Conservation (phyloP, 2,329 filamentous ascomycete species). For the Fusarium ramigenum region DNA sequence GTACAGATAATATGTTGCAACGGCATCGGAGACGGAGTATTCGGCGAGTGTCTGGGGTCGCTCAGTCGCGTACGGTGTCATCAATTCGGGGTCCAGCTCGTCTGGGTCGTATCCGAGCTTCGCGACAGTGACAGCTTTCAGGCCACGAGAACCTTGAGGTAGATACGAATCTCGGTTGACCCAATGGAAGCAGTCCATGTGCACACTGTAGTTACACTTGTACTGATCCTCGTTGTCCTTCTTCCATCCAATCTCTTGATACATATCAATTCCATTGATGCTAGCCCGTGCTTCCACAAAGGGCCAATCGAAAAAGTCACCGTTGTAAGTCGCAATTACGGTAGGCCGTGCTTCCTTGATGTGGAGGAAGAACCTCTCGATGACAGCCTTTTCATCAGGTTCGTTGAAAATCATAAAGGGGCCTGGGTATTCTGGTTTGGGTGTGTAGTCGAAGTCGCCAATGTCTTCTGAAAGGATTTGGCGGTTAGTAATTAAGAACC, state of each 20-base stretch:
- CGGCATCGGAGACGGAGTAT: slow-evolving; percentile 98
- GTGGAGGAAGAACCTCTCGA: slow-evolving; percentile 94
- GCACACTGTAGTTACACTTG: slow-evolving; percentile 93
- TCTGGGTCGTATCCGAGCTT: slow-evolving; percentile 99
- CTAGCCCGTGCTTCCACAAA: slow-evolving; percentile 95
- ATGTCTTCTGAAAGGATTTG: slow-evolving; percentile 99
- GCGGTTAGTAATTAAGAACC: slow-evolving; percentile 96
- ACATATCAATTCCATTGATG: slow-evolving; percentile 98
- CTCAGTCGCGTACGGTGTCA: slow-evolving; percentile 92
- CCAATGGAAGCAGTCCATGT: slow-evolving; percentile 99
- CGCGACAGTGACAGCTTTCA: slow-evolving; percentile 97
- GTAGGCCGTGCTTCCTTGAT: slow-evolving; percentile 95
- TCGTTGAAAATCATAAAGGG: slow-evolving; percentile 99
- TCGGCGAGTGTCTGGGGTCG: slow-evolving; percentile 93
- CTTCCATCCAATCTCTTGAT: slow-evolving; percentile 95
- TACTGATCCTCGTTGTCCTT: slow-evolving; percentile 97
- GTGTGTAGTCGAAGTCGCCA: slow-evolving; percentile 96
- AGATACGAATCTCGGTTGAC: slow-evolving; percentile 98
- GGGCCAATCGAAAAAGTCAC: slow-evolving; percentile 99
- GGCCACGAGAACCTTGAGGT: slow-evolving; percentile 93
- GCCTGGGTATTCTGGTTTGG: slow-evolving; percentile 93
- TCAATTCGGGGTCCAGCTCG: slow-evolving; percentile 95
- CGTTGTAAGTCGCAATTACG: slow-evolving; percentile 99
- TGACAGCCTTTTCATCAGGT: slow-evolving; percentile 84
- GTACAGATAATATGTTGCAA: slow-evolving; percentile 98